phyloP scores from a whole-genome alignment of 192 early-diverging fungal genomes.

The Coemansia sp. region DNA sequence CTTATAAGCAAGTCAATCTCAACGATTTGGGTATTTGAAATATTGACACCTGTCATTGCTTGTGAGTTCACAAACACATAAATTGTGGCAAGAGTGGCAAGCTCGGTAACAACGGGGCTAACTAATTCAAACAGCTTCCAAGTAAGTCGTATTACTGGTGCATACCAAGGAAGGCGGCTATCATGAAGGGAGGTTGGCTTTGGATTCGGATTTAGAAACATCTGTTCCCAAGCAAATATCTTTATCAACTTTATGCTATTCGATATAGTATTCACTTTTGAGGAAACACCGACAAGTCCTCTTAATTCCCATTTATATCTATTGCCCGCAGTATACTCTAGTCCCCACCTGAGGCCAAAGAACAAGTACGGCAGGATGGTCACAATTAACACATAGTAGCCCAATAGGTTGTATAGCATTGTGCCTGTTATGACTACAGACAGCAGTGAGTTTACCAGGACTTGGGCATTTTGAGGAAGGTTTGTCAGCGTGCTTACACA shows the following conservation, averaged over 20 bases:
- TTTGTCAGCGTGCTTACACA: not conserved
- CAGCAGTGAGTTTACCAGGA: not conserved
- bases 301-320: too few species aligned
- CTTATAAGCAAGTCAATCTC: slow-evolving; percentile 14
- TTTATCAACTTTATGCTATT: slow-evolving; percentile 32
- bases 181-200: not conserved
- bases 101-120: not conserved
- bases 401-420: slow-evolving; percentile 22
- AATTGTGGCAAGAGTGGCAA: slow-evolving; percentile 7
- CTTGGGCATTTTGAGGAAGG: not conserved
- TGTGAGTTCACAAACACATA: slow-evolving; percentile 5
- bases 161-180: slow-evolving; percentile 33
- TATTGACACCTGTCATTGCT: not conserved
- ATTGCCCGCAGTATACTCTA: not conserved
- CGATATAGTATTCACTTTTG: slow-evolving; percentile 1
- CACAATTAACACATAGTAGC: slow-evolving; percentile 24
- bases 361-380: not conserved
- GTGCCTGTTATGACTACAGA: not conserved
- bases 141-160: slow-evolving; percentile 4
- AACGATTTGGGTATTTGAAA: slow-evolving; percentile 31
- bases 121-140: slow-evolving; percentile 17
- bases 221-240: slow-evolving; percentile 46
- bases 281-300: too few species aligned
- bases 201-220: not conserved
- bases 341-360: not conserved